Conservation (phyloP, 176 grass and related monocot genomes). For the bread wheat (Triticum aestivum) region IWGSC_CS_RefSeq_v2.1 NC_057795.1:130125501-130126000, state of each 20-base stretch:
- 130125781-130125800: slow-evolving; percentile 46
- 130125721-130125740: slow-evolving; percentile 94
- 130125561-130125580: slow-evolving; percentile 43
- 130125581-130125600: slow-evolving; percentile 51
- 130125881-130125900: slow-evolving; percentile 56
- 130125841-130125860: slow-evolving; percentile 46
- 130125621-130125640: slow-evolving; percentile 61
- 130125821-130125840: slow-evolving; percentile 74
- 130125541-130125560: slow-evolving; percentile 59
- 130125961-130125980: slow-evolving; percentile 66
- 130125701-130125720: slow-evolving; percentile 80
- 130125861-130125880: slow-evolving; percentile 73
- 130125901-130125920: slow-evolving; percentile 82
- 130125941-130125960: slow-evolving; percentile 73
- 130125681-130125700: slow-evolving; percentile 51
- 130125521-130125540: slow-evolving; percentile 80
- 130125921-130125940: slow-evolving; percentile 79
- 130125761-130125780: slow-evolving; percentile 54
- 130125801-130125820: slow-evolving; percentile 90
- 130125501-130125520: slow-evolving; percentile 79
- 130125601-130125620: slow-evolving; percentile 77
- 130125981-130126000: slow-evolving; percentile 36
- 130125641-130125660: slow-evolving; percentile 79
- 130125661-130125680: slow-evolving; percentile 69
- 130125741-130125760: slow-evolving; percentile 66